Evolutionary conservation across 371 early-diverging fungal genomes (phyloP).

Genomic region (Mucor piriformis): DNA sequence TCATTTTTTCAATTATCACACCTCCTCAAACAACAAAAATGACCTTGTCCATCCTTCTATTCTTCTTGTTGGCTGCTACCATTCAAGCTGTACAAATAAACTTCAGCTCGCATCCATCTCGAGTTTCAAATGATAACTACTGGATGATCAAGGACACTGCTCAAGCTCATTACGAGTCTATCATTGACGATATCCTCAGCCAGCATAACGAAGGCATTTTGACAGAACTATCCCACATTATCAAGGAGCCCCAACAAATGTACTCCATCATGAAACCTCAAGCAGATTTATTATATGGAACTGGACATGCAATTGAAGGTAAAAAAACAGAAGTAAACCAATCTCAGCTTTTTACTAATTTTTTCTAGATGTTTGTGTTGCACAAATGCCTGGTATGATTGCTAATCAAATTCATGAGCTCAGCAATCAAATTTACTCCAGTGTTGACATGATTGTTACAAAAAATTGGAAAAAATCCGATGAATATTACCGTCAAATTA

Average conservation of each 20-base stretch:
- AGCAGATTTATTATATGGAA: conserved; percentile 11
- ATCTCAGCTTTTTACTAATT: not conserved
- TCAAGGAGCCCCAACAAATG: conserved; percentile 18
- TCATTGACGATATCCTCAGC: conserved; percentile 24
- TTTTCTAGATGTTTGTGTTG: conserved; percentile 23
- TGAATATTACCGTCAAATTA: conserved; percentile 8
- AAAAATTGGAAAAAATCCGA: conserved; percentile 10
- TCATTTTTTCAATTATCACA: not conserved
- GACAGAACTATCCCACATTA: conserved; percentile 14
- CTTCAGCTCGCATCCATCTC: not conserved
- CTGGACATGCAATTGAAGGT: conserved; percentile 13
- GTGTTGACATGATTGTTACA: conserved; percentile 5
- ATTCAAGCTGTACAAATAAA: conserved; percentile 10
- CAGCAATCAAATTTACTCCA: conserved; percentile 17
- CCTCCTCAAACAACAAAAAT: not conserved
- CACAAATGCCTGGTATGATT: conserved; percentile 34
- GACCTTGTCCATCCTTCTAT: not conserved
- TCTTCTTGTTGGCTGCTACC: conserved; percentile 5
- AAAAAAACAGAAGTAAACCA: not conserved
- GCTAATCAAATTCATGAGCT: conserved; percentile 31
- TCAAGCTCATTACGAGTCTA: conserved; percentile 20
- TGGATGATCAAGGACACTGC: conserved; percentile 16
- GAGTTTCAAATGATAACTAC: not conserved
- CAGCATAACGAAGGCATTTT: conserved; percentile 25
- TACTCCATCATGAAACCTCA: conserved; percentile 10